Conservation (phyloP, 805 yeast genomes). For the Wickerhamomyces bisporus region DNA sequence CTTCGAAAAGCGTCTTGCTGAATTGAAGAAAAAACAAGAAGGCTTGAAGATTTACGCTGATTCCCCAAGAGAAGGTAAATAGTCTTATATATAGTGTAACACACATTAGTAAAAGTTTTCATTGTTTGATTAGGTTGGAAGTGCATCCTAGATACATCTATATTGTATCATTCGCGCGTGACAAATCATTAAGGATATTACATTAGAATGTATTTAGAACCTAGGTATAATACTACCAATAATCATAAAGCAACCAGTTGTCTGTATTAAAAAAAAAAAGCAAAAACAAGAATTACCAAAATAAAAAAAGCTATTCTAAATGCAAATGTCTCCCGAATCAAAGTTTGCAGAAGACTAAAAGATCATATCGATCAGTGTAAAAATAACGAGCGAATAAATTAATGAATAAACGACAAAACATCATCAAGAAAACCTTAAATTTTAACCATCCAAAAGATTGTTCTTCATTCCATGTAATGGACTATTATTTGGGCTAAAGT, state of each 20-base stretch:
- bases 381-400: too few species aligned
- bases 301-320: background rate
- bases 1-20: constrained; percentile 15
- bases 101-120: background rate
- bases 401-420: background rate
- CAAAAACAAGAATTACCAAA: background rate
- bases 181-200: too few species aligned
- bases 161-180: background rate
- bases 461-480: constrained; percentile 18
- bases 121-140: background rate
- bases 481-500: constrained; percentile 20
- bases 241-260: too few species aligned
- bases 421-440: background rate
- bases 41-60: constrained; percentile 2
- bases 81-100: too few species aligned
- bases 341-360: too few species aligned
- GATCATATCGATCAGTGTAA: background rate
- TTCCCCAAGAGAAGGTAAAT: background rate
- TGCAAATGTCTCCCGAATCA: too few species aligned
- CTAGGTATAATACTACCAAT: too few species aligned
- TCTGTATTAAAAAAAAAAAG: background rate
- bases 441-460: constrained; percentile 4
- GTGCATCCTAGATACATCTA: too few species aligned
- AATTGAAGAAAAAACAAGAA: constrained; percentile 1
- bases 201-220: background rate